Percentiles rank a stretch among this genome's conserved stretches.
These are phyloP conservation scores for Aureobasidium leucospermi DNA, from an alignment of 2,329 filamentous ascomycete genomes.

Conservation along the genomic window DNA sequence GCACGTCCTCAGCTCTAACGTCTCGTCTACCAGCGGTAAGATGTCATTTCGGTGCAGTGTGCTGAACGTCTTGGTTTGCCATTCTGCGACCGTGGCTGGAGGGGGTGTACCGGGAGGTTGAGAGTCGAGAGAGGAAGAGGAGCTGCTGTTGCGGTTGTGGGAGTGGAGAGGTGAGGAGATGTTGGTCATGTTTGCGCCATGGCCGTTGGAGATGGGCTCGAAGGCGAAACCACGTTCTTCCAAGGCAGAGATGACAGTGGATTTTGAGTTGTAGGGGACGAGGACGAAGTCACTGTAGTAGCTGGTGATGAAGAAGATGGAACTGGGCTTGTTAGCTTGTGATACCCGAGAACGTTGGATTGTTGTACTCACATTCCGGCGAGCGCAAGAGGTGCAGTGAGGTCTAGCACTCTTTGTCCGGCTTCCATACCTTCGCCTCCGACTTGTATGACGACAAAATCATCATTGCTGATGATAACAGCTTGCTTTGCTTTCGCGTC, in stretches of 20 bases:
- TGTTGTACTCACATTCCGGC: conserved; percentile 63
- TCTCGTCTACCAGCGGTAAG: conserved; percentile 60
- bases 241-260: conserved; percentile 68
- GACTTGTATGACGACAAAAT: conserved; percentile 83
- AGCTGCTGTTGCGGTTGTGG: conserved; percentile 43
- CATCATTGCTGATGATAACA: conserved; percentile 71
- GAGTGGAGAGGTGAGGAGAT: conserved; percentile 49
- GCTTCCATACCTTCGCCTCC: conserved; percentile 86
- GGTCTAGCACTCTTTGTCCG: conserved; percentile 80
- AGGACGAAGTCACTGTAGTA: conserved; percentile 98
- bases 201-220: conserved; percentile 50
- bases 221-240: conserved; percentile 78
- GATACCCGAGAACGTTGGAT: neutral
- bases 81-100: conserved; percentile 67
- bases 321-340: conserved; percentile 35
- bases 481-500: conserved; percentile 35
- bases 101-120: conserved; percentile 61
- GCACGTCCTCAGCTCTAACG: conserved; percentile 71
- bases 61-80: conserved; percentile 75
- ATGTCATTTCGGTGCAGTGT: conserved; percentile 74
- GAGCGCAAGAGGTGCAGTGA: conserved; percentile 83
- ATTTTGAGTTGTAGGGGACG: conserved; percentile 67
- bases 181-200: conserved; percentile 40
- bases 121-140: conserved; percentile 39
- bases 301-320: conserved; percentile 97